phyloP scores from a whole-genome alignment of 2,329 filamentous ascomycete species.

The Ilyonectria mors-panacis region DNA sequence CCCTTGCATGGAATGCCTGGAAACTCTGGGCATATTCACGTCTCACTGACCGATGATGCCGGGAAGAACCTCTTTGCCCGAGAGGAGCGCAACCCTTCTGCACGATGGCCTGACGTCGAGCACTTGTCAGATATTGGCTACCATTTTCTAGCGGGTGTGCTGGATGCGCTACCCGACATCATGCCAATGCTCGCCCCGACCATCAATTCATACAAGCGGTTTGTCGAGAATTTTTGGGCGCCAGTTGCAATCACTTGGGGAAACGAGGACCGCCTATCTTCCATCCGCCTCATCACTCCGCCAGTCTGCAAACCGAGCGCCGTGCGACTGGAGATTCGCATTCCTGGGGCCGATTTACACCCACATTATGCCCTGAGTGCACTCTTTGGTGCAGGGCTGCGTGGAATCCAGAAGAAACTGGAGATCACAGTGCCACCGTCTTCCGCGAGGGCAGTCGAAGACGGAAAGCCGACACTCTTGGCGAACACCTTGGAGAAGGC shows the following conservation, averaged over 20 bases:
- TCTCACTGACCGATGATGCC: conserved; percentile 15
- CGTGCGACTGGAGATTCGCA: conserved; percentile 80
- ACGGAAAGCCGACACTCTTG: conserved; percentile 26
- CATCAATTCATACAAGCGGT: conserved; percentile 82
- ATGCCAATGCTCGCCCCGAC: conserved; percentile 84
- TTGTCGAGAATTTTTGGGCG: conserved; percentile 87
- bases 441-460: conserved; percentile 9
- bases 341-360: conserved; percentile 80
- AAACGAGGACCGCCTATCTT: conserved; percentile 80
- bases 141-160: conserved; percentile 79
- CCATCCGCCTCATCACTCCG: conserved; percentile 60
- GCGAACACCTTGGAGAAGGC: conserved; percentile 80
- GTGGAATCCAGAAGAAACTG: conserved; percentile 78
- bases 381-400: conserved; percentile 78
- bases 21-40: conserved; percentile 31
- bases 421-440: conserved; percentile 20
- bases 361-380: conserved; percentile 78
- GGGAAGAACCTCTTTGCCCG: conserved; percentile 80
- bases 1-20: conserved; percentile 28
- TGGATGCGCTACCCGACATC: conserved; percentile 79
- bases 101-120: conserved; percentile 73
- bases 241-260: conserved; percentile 85
- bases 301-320: conserved; percentile 78
- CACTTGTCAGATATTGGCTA: conserved; percentile 78
- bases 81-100: conserved; percentile 63